Evolutionary conservation across 139 green algal genomes (phyloP).

Genomic region (Volvox africanus): DNA sequence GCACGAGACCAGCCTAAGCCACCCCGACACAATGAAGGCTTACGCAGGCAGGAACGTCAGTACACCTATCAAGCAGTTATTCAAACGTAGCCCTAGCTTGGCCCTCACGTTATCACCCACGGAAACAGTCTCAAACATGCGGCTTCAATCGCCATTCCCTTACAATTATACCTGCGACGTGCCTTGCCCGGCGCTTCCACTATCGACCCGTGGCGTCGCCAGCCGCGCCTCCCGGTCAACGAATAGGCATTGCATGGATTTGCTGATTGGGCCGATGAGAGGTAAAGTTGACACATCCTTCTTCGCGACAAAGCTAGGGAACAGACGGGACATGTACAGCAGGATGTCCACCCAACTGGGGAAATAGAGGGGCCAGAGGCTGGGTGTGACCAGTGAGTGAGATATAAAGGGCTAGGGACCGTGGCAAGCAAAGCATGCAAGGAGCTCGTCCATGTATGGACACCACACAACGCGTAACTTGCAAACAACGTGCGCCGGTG

Average conservation of each 20-base stretch:
- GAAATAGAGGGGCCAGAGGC: slow-evolving; percentile 42
- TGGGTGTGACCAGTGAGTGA: too few species aligned
- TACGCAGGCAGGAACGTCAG: too few species aligned
- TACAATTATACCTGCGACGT: slow-evolving; percentile 10
- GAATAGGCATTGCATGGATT: slow-evolving; percentile 88
- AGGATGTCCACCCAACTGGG: slow-evolving; percentile 90
- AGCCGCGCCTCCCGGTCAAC: slow-evolving; percentile 78
- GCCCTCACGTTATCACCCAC: too few species aligned
- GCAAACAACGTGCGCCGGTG: not conserved
- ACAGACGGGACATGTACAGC: slow-evolving; percentile 82
- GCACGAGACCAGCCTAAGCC: too few species aligned
- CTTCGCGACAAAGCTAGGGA: slow-evolving; percentile 88
- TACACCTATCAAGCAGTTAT: too few species aligned
- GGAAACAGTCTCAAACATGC: too few species aligned
- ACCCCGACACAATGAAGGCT: too few species aligned
- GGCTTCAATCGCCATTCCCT: not conserved
- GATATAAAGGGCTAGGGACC: too few species aligned
- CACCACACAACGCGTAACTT: too few species aligned
- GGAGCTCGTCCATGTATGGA: not conserved
- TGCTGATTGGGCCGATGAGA: slow-evolving; percentile 85
- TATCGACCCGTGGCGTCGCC: not conserved
- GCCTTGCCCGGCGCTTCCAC: slow-evolving; percentile 9
- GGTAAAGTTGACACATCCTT: slow-evolving; percentile 68
- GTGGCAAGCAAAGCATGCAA: not conserved
- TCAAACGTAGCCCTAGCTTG: too few species aligned